These are phyloP conservation scores for Claviceps humidiphila DNA, from an alignment of 2,329 filamentous ascomycete genomes.

Conservation along the genomic window DNA sequence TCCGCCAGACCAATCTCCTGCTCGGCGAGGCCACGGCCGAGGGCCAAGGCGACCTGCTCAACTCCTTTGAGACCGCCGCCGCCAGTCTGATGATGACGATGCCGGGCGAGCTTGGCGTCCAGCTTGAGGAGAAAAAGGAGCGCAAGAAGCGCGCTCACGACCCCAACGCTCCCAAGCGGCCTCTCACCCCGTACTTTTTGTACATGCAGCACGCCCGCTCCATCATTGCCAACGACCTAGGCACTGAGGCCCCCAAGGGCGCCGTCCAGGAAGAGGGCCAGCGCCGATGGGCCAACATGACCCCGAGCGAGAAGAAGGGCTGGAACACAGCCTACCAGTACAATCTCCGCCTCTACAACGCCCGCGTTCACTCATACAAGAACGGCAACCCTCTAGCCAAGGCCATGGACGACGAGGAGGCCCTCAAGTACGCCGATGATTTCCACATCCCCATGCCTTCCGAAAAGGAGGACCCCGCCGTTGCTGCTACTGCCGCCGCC, in stretches of 20 bases:
- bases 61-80: constrained; percentile 40
- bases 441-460: constrained; percentile 41
- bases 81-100: constrained; percentile 31
- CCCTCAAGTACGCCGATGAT: constrained; percentile 46
- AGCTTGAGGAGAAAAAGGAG: constrained; percentile 65
- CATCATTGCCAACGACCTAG: constrained; percentile 69
- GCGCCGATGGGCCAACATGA: constrained; percentile 72
- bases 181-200: constrained; percentile 86
- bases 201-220: constrained; percentile 82
- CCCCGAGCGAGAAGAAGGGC: constrained; percentile 52
- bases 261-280: constrained; percentile 82
- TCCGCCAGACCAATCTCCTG: constrained; percentile 77
- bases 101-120: constrained; percentile 25
- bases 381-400: constrained; percentile 43
- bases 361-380: constrained; percentile 53
- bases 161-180: constrained; percentile 88
- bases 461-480: constrained; percentile 26
- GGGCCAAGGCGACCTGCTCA: constrained; percentile 30
- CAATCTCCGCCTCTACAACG: constrained; percentile 53
- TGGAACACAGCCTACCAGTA: constrained; percentile 58
- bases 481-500: constrained; percentile 25
- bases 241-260: constrained; percentile 63
- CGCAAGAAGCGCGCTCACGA: constrained; percentile 79
- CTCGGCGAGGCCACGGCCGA: constrained; percentile 50
- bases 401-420: constrained; percentile 48